Percentiles rank a stretch among this genome's conserved stretches.
Conservation (phyloP, 495 filamentous ascomycete species). For the Halenospora varia region DNA sequence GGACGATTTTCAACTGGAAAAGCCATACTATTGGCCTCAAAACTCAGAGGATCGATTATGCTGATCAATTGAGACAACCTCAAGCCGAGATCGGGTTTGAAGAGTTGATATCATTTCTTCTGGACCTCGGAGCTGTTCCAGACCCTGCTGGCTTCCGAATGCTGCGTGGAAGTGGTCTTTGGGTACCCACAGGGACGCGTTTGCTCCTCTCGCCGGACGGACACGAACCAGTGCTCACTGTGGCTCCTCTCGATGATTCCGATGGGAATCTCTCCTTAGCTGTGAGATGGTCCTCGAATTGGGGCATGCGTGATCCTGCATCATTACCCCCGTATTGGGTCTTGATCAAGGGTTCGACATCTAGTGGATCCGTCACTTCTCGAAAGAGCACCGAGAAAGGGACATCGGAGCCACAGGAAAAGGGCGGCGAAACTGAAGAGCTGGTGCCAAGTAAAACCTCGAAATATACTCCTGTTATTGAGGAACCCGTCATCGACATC, state of each 20-base stretch:
- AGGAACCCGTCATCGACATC: constrained; percentile 13
- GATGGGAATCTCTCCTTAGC: constrained; percentile 58
- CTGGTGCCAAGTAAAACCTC: background rate
- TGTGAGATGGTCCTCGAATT: constrained; percentile 49
- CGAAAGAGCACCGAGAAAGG: background rate
- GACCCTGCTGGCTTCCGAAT: constrained; percentile 54
- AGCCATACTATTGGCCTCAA: constrained; percentile 53
- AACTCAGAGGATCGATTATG: constrained; percentile 58
- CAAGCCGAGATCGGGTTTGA: constrained; percentile 64
- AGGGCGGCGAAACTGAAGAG: background rate
- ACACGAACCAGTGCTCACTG: constrained; percentile 46
- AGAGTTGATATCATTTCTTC: constrained; percentile 53
- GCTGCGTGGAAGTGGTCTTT: constrained; percentile 53
- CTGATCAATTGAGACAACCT: constrained; percentile 59
- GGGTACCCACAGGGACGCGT: constrained; percentile 58
- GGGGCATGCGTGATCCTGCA: constrained; percentile 49
- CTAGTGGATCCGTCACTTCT: background rate
- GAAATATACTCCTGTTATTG: constrained; percentile 11
- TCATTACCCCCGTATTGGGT: constrained; percentile 59
- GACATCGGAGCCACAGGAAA: background rate
- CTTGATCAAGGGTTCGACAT: constrained; percentile 11
- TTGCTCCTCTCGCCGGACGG: constrained; percentile 52
- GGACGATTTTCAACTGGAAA: constrained; percentile 63
- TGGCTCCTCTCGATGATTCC: constrained; percentile 55
- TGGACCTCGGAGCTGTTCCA: constrained; percentile 60